Base-by-base conservation (phyloP, 371 early-diverging fungal genomes). In the Lichtheimia ornata region DNA sequence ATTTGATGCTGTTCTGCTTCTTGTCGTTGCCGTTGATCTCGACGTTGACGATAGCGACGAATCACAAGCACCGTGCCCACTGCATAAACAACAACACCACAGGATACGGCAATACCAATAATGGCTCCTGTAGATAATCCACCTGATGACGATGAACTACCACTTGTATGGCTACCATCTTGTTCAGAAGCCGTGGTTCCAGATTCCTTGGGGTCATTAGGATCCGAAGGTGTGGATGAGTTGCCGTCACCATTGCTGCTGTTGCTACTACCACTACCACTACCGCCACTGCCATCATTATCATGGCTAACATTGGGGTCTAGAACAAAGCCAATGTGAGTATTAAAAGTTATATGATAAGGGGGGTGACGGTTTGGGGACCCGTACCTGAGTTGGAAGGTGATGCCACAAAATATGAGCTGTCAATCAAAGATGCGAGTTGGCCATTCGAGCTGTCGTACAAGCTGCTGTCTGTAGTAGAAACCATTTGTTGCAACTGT, bases 61-160 rank as follows among this genome's bases (percentile, higher is more conserved):
- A 75, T 67, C 5, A 64, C 56, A 1, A 56, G 70, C 12, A 77
- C 62, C 0, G 81, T 75, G 47, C 73, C 77, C 14, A 72, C 72
- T 4, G 81, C 77, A 62, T 80, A 80, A 2, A 80, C 65, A 12
- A 63, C 70, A 13, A 72, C 67, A 54, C 77, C 77, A 13, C 68
- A 67, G 5, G 77, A 75, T 0, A 80, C 77, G 56, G 73, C 71
- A 40, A 80, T 77, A 56, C 77, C 81, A 43, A 80, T 71, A 52
- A 80, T 66, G 7, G 70, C 62, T 0, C 63, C 75, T 7, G 68
- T 71, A 12, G 81, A 80, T 6, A 80, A 49, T 6, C 58, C 58
- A 30, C 59, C 43, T 12, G 40, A 17, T 49, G n/a, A 54, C 7
- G 40, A 18, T 28, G 17, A 1, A 14, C 52, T 3, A 11, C 35